Base-by-base conservation (phyloP, 805 yeast species). In the Candida methanosorbosa region DNA sequence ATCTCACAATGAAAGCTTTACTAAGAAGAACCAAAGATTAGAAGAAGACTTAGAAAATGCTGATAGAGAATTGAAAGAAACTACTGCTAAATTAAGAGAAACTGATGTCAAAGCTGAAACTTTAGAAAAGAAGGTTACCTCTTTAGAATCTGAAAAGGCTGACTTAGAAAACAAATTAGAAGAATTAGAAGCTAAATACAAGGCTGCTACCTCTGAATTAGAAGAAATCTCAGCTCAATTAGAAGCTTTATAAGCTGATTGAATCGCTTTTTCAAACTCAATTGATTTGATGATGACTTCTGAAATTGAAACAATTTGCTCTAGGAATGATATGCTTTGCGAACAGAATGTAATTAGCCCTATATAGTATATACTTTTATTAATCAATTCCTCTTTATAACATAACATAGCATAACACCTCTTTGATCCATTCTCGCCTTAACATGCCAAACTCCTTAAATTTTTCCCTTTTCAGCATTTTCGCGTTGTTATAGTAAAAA, bases 171-270 rank as follows among this genome's bases (percentile, higher is more conserved):
- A 75, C 68, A 87, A 86, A 67, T 81, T 70, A 55, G 97, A 90
- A 68, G 95, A 85, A 57, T 68, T 90, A 61, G 70, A 80, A 48
- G 78, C 72, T 56, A 81, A 88, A 66, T 80, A 86, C 75, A 68
- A 70, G 57, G 72, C 77, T 47, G 90, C 95, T 45, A 82, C 85
- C 73, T 76, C 83, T 48, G 98, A 92, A 67, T 75, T 92, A 68
- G 97, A 92, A 52, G 96, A 88, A 68, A 88, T 92, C 68, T 81
- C 87, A 61, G 86, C 87, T 59, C 96, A 94, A 69, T 81, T 92
- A 64, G 97, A 92, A 66, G 76, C 76, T 48, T 64, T 73, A 56
- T 72, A 64, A n/a, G n/a, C n/a, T n/a, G n/a, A n/a, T n/a, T n/a
- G n/a, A n/a, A n/a, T n/a, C n/a, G n/a, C n/a, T n/a, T n/a, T n/a